phyloP scores from a whole-genome alignment of 257 asterid genomes.

The Fraxinus quadrangulata region DNA sequence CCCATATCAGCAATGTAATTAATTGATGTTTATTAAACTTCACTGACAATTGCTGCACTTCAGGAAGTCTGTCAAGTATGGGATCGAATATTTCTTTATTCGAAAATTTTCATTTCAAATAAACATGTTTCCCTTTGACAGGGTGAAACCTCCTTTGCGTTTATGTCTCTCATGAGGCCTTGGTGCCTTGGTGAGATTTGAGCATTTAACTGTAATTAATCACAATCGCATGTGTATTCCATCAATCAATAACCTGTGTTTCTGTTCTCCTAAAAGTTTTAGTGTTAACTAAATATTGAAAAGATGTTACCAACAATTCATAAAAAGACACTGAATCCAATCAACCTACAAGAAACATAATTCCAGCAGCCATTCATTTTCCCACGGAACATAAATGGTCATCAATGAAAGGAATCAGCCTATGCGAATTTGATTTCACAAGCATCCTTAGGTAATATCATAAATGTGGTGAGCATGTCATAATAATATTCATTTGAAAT shows the following conservation, averaged over 20 bases:
- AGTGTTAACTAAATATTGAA: not conserved
- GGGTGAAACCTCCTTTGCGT: not conserved
- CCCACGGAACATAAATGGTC: not conserved
- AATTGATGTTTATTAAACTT: not conserved
- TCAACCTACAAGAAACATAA: not conserved
- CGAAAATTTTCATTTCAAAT: not conserved
- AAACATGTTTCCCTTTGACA: not conserved
- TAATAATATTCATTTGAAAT: not conserved
- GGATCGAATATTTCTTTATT: not conserved
- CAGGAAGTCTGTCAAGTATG: not conserved
- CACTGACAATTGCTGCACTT: not conserved
- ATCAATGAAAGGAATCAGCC: not conserved
- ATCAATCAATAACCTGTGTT: not conserved
- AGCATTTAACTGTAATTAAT: not conserved
- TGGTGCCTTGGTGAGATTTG: conserved; percentile 2
- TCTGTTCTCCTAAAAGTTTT: not conserved
- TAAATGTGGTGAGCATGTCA: not conserved
- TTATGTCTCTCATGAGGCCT: not conserved
- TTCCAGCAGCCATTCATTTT: not conserved
- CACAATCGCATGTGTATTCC: not conserved
- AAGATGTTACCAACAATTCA: not conserved
- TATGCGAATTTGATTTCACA: not conserved
- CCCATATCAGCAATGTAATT: too few relatives aligned
- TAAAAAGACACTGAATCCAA: not conserved
- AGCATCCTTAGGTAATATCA: not conserved